Evolutionary conservation across 148 eudicot genomes (phyloP).

Genomic region (Nepenthes gracilis): DNA sequence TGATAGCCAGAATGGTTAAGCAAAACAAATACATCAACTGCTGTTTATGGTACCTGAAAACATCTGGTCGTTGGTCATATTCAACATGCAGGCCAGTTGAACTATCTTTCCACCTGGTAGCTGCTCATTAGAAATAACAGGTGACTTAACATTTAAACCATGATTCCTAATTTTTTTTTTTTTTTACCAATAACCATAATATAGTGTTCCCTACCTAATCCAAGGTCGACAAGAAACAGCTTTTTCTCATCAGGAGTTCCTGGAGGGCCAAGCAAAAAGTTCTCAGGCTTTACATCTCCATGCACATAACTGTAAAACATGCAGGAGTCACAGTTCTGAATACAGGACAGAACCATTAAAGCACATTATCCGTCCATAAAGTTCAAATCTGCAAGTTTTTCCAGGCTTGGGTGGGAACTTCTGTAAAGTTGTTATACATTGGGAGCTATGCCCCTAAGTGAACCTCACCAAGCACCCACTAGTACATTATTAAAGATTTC

Average conservation of each 20-base stretch:
- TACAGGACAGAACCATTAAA: background rate
- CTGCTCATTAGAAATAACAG: background rate
- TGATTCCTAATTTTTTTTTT: no score
- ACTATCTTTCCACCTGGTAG: slow-evolving; percentile 9
- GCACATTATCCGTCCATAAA: background rate
- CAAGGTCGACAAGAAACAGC: slow-evolving; percentile 47
- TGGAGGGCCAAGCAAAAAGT: slow-evolving; percentile 55
- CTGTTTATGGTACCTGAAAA: slow-evolving; percentile 5
- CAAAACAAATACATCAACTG: background rate
- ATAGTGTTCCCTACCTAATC: slow-evolving; percentile 29
- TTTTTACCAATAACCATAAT: background rate
- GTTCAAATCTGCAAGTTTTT: no score
- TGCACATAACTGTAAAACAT: slow-evolving; percentile 34
- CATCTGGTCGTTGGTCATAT: slow-evolving; percentile 13
- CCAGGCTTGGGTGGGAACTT: no score
- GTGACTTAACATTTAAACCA: no score
- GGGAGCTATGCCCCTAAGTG: no score
- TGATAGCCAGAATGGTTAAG: background rate
- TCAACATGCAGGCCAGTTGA: slow-evolving; percentile 11
- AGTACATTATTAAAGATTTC: no score
- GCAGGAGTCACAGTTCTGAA: background rate
- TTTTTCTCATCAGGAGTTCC: slow-evolving; percentile 35
- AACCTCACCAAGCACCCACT: no score
- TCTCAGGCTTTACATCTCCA: slow-evolving; percentile 60
- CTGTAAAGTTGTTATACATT: no score